A percentile compares a stretch with the other conserved stretches of the same genome.
These are phyloP conservation scores for Suillus hirtellus DNA, from an alignment of 768 basidiomycete species.

Conservation along the genomic window DNA sequence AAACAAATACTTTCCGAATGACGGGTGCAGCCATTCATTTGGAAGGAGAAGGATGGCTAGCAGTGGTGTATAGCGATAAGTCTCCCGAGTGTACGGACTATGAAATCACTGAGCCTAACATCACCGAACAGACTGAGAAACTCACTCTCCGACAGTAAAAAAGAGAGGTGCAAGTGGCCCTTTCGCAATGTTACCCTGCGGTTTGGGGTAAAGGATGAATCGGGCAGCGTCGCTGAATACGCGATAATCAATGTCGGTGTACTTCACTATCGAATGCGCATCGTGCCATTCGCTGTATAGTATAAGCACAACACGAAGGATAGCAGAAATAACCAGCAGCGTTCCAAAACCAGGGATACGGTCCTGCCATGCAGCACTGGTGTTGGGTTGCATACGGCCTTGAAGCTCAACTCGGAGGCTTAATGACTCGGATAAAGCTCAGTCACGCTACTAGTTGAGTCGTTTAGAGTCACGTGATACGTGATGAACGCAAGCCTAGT, in stretches of 20 bases:
- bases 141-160: conserved; percentile 73
- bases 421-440: no score
- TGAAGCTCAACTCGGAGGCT: background rate
- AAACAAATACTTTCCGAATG: conserved; percentile 92
- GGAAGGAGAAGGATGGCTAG: conserved; percentile 82
- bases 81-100: conserved; percentile 89
- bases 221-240: conserved; percentile 92
- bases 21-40: conserved; percentile 75
- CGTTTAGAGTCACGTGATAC: no score
- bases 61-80: conserved; percentile 96
- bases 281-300: conserved; percentile 92
- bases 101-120: conserved; percentile 11
- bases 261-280: conserved; percentile 78
- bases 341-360: conserved; percentile 43
- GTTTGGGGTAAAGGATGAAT: conserved; percentile 57
- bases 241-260: conserved; percentile 97
- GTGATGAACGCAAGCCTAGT: no score
- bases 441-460: no score
- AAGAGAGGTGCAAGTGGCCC: conserved; percentile 54
- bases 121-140: conserved; percentile 20
- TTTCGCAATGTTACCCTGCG: conserved; percentile 50
- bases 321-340: conserved; percentile 53
- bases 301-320: conserved; percentile 69
- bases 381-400: background rate
- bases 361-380: conserved; percentile 14